A percentile compares a stretch with the other conserved stretches of the same genome.
These are phyloP conservation scores for Penicillium pancosmium DNA, from an alignment of 495 filamentous ascomycete genomes.

Conservation along the genomic window DNA sequence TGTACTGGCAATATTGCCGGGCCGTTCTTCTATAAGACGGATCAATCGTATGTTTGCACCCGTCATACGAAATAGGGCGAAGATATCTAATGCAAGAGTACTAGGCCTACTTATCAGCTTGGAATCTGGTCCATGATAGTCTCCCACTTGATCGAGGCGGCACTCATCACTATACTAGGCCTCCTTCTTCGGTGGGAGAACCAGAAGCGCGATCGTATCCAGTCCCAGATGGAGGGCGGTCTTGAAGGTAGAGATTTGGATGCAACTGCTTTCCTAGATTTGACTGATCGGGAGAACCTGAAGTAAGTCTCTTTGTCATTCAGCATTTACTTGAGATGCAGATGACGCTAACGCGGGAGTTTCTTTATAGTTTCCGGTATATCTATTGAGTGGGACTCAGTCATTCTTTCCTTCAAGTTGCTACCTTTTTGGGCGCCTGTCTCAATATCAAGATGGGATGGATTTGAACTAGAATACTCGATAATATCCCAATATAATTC, in stretches of 20 bases:
- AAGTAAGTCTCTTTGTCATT: conserved; percentile 38
- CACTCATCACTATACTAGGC: conserved; percentile 49
- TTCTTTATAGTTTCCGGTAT: conserved; percentile 34
- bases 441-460: too few relatives aligned
- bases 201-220: conserved; percentile 53
- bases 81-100: conserved; percentile 3
- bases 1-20: conserved; percentile 58
- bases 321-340: not conserved
- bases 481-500: too few relatives aligned
- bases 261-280: conserved; percentile 58
- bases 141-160: conserved; percentile 56
- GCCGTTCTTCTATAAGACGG: conserved; percentile 64
- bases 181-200: conserved; percentile 59
- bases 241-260: conserved; percentile 54
- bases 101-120: conserved; percentile 54
- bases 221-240: conserved; percentile 49
- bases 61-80: too few relatives aligned
- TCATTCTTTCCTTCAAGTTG: too few relatives aligned
- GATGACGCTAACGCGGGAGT: conserved; percentile 1
- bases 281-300: conserved; percentile 63
- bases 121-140: conserved; percentile 68
- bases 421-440: too few relatives aligned
- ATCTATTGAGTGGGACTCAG: conserved; percentile 22
- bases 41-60: conserved; percentile 41
- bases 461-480: too few relatives aligned